Base-by-base conservation (phyloP, 1,139 yeast genomes). In the Suhomyces yuchorum region DNA sequence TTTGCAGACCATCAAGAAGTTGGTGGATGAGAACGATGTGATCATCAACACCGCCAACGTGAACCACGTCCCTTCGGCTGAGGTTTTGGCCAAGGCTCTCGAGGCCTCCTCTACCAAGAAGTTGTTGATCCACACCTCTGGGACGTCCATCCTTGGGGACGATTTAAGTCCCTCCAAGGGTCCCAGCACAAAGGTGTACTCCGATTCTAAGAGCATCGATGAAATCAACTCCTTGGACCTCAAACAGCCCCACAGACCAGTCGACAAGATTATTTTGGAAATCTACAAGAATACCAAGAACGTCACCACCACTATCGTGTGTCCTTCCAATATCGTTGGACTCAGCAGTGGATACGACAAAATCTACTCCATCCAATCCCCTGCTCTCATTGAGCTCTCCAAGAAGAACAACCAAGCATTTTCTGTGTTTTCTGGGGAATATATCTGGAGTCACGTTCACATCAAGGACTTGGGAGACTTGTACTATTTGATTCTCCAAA, bases 31-130 rank as follows among this genome's bases (percentile, higher is more conserved):
- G 5, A 63, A 64, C 37, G 71, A 69, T 48, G 58, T 70, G 37
- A 60, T 71, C 22, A 61, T 73, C 47, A 67, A 71, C 56, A 63
- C 75, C 6, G 78, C 77, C 6, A 60, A 70, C 43, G 70, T 67
- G 32, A 75, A 70, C 53, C 68, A 68, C 53, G 58, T 65, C 14
- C 60, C 66, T 8, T 64, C 71, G 34, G 68, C 68, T n/a, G 53
- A 65, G 40, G 58, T 58, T 5, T 49, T 70, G 35, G 42, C 60
- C 8, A 49, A 57, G 4, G 57, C 54, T 3, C 57, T 64, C 43
- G 36, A 42, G 14, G 41, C 37, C 5, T 17, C 49, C 4, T 8
- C 39, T 3, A 48, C 50, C 12, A 59, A 59, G 47, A 61, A 57
- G 35, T 50, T 69, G 34, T 59, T 70, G 33, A 56, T 73, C 43